These are phyloP conservation scores for Solanum chaucha DNA, from an alignment of 257 asterid species.

Conservation along the genomic window DNA sequence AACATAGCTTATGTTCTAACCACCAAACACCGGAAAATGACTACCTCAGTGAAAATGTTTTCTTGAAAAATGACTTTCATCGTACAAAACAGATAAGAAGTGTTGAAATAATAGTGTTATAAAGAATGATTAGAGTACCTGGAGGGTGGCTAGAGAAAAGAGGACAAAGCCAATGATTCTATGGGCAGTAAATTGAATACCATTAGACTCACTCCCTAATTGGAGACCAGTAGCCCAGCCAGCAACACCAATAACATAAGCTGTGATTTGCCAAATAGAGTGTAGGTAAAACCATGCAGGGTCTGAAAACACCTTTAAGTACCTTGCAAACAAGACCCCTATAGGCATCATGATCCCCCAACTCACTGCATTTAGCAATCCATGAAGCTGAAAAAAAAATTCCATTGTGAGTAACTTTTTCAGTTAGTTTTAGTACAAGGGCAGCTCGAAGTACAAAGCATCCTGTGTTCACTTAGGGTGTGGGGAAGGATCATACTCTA, in stretches of 20 bases:
- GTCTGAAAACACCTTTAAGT: conserved; percentile 67
- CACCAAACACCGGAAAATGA: not conserved
- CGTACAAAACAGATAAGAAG: not conserved
- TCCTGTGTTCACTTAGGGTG: not conserved
- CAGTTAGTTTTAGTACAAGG: not conserved
- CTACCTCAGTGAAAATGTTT: not conserved
- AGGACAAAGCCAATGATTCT: conserved; percentile 62
- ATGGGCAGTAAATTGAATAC: conserved; percentile 46
- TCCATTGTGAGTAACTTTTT: too few relatives aligned
- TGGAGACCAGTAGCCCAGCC: conserved; percentile 82
- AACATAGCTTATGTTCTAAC: not conserved
- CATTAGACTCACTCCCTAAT: conserved; percentile 65
- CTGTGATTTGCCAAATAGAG: conserved; percentile 52
- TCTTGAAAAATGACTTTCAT: not conserved
- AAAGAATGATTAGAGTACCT: conserved; percentile 24
- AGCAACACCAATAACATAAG: conserved; percentile 71
- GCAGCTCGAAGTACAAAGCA: not conserved
- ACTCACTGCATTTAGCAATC: conserved; percentile 63
- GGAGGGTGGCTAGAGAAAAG: conserved; percentile 65
- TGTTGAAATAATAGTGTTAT: not conserved
- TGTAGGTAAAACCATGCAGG: conserved; percentile 94
- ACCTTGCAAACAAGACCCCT: conserved; percentile 68
- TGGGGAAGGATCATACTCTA: not conserved
- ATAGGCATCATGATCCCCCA: conserved; percentile 83
- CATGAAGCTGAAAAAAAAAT: conserved; percentile 46